A percentile compares a stretch with the other conserved stretches of the same genome.
These are phyloP conservation scores for Myriosclerotinia duriaeana DNA, from an alignment of 2,329 filamentous ascomycete species.

Conservation along the genomic window DNA sequence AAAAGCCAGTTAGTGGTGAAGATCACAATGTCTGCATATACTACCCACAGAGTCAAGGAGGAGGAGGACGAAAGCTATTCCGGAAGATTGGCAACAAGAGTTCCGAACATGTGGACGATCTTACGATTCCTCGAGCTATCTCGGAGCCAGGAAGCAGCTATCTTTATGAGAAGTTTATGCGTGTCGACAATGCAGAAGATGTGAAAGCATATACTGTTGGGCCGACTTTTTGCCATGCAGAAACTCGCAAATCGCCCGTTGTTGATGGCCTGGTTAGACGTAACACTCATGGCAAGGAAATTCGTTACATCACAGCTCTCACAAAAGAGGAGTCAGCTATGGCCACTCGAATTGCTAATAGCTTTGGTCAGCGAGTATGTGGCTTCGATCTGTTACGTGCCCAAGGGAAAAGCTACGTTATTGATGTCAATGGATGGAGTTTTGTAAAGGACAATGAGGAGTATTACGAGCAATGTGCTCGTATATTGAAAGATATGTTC, in stretches of 20 bases:
- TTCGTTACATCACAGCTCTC: constrained; percentile 89
- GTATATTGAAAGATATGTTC: constrained; percentile 85
- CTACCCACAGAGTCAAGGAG: constrained; percentile 81
- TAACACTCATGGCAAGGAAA: constrained; percentile 95
- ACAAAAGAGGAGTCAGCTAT: constrained; percentile 78
- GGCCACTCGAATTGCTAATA: constrained; percentile 83
- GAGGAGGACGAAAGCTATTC: constrained; percentile 88
- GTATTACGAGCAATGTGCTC: constrained; percentile 90
- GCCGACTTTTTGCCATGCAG: constrained; percentile 87
- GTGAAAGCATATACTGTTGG: constrained; percentile 99
- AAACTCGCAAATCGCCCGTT: constrained; percentile 94
- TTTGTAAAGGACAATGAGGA: constrained; percentile 99
- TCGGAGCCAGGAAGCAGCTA: constrained; percentile 81
- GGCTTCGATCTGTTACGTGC: constrained; percentile 92
- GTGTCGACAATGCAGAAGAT: constrained; percentile 95
- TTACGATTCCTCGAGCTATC: constrained; percentile 76
- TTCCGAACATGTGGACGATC: constrained; percentile 82
- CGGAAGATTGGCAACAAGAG: constrained; percentile 99
- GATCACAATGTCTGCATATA: constrained; percentile 99
- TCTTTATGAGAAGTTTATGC: constrained; percentile 95
- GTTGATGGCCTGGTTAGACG: constrained; percentile 94
- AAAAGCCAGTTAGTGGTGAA: constrained; percentile 97
- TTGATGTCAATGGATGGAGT: constrained; percentile 99
- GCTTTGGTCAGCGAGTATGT: constrained; percentile 92
- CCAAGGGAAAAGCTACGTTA: constrained; percentile 89